phyloP scores from a whole-genome alignment of 305 asterid genomes.

The Galium porrigens region DNA sequence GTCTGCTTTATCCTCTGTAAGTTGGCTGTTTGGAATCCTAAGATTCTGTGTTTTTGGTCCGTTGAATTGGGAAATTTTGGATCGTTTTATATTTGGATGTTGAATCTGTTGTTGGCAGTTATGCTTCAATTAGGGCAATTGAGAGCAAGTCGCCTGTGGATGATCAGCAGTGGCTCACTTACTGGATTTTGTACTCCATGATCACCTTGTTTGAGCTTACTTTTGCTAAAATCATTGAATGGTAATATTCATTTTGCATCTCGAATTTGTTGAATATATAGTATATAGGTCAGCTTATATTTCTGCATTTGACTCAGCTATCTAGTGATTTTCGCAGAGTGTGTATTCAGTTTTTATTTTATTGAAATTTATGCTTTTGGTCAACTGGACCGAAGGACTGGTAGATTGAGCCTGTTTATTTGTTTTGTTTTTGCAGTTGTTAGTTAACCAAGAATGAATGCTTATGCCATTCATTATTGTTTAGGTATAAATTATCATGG shows the following conservation, averaged over 20 bases:
- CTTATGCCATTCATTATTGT: not conserved
- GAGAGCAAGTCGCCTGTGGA: slow-evolving; percentile 71
- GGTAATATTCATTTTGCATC: slow-evolving; percentile 26
- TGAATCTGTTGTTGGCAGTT: slow-evolving; percentile 30
- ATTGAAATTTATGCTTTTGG: not conserved
- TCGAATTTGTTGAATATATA: not conserved
- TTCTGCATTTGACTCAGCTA: not conserved
- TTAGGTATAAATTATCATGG: not conserved
- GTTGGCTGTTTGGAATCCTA: slow-evolving; percentile 18
- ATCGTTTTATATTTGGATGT: not conserved
- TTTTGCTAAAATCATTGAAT: slow-evolving; percentile 68
- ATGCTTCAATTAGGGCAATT: slow-evolving; percentile 82
- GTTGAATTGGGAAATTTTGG: slow-evolving; percentile 1
- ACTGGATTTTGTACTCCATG: slow-evolving; percentile 94
- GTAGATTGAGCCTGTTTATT: not conserved
- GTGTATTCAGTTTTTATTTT: not conserved
- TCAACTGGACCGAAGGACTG: not conserved
- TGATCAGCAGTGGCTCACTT: slow-evolving; percentile 98
- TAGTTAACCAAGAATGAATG: not conserved
- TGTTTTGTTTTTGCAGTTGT: not conserved
- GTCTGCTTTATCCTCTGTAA: slow-evolving; percentile 83
- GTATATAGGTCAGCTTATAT: not conserved
- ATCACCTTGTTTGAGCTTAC: slow-evolving; percentile 88
- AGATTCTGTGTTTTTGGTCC: not conserved
- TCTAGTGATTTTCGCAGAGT: not conserved